Evolutionary conservation across 805 yeast genomes (phyloP), one percentile per base, ranked within the genome.

Genomic region (Candida dendrica): DNA sequence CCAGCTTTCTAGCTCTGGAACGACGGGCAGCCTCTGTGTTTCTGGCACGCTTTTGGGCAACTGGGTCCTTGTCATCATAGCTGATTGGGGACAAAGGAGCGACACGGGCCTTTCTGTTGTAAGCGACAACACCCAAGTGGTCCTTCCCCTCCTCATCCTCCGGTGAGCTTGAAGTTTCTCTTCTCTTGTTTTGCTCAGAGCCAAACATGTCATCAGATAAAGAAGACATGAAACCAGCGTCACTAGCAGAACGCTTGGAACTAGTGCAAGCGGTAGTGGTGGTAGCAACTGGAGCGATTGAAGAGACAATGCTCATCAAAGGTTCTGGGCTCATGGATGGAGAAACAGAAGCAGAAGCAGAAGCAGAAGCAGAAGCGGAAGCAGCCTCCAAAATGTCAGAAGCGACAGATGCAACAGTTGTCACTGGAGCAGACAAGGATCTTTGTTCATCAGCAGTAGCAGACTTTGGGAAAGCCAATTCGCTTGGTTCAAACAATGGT

Each of bases 1-100:
- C 85, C 81, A 84, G 80, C 65, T 90, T 88, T 62, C 95, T 79
- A 19, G 96, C 96, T 57, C 97, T 74, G 22, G 96, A 88, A 59
- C 96, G 78, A 64, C 97, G 80, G 7, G 97, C 97, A 51, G 98
- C 97, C 60, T 89, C 96, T 38, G 81, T 91, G 74, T 93, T 91
- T 65, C 91, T 81, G 8, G 98, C 98, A 61, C 98, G 81, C 69
- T 91, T 91, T 55, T 84, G 62, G 37, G 87, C 77, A 43, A 74
- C 75, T n/a, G 82, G 77, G 61, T 89, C 95, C 38, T 60, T 65
- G 20, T 69, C 60, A 36, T 73, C 75, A 27, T 76, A 71, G 36
- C 69, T 47, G 42, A 89, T 72, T 9, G 95, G 95, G 51, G 72
- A 68, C 62, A 88, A 71, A 8, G 95, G 95, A 45, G 69, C 65